Percentiles rank a stretch among this genome's conserved stretches.
Conservation (phyloP, 305 asterid species). For the Fraxinus greggii region DNA sequence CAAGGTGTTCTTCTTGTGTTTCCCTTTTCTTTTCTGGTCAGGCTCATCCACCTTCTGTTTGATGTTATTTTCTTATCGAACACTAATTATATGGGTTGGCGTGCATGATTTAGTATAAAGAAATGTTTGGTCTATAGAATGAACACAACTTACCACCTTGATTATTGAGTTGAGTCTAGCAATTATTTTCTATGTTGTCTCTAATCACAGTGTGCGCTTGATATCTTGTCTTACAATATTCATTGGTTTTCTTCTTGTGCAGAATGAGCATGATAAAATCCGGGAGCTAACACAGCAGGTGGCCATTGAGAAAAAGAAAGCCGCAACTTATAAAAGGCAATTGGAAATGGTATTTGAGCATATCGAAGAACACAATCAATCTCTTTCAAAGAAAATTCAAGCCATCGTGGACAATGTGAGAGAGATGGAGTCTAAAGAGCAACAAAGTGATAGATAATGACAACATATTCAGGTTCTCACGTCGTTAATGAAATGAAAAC, state of each 20-base stretch:
- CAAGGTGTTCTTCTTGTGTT: neutral
- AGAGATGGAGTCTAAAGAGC: slow-evolving; percentile 69
- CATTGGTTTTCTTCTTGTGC: slow-evolving; percentile 10
- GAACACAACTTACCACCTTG: neutral
- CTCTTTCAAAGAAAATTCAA: slow-evolving; percentile 73
- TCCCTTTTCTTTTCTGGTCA: neutral
- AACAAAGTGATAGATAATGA: slow-evolving; percentile 41
- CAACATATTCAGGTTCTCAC: slow-evolving; percentile 15
- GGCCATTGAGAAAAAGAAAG: slow-evolving; percentile 83
- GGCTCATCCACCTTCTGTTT: neutral
- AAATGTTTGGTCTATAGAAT: neutral
- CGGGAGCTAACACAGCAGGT: slow-evolving; percentile 85
- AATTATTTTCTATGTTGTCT: neutral
- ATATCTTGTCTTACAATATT: neutral
- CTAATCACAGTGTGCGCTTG: neutral
- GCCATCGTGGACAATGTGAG: slow-evolving; percentile 69
- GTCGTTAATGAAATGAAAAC: slow-evolving; percentile 16
- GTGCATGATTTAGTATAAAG: neutral
- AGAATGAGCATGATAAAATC: slow-evolving; percentile 86
- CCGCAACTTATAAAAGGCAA: slow-evolving; percentile 84
- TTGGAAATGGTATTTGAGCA: slow-evolving; percentile 88
- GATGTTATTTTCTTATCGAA: neutral
- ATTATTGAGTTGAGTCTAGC: neutral
- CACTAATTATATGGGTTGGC: neutral
- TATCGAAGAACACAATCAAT: slow-evolving; percentile 84